Conservation (phyloP, 2,329 filamentous ascomycete species). For the Cladosporium cucumerinum region DNA sequence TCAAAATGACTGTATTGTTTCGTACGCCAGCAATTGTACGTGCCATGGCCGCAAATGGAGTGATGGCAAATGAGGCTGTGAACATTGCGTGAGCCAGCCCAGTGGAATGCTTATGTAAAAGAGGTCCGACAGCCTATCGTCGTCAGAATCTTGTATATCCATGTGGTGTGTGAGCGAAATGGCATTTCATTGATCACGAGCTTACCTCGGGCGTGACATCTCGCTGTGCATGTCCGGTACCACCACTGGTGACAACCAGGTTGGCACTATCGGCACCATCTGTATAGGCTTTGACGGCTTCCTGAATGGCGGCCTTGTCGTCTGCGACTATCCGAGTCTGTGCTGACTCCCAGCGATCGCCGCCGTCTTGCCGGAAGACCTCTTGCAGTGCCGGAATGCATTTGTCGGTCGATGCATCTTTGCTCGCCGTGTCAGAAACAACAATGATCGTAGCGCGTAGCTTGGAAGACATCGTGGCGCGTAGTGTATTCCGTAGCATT, state of each 20-base stretch:
- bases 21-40: slow-evolving; percentile 86
- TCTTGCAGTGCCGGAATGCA: slow-evolving; percentile 64
- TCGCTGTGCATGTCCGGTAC: slow-evolving; percentile 83
- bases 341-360: slow-evolving; percentile 66
- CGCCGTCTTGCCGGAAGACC: slow-evolving; percentile 65
- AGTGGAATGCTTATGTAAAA: slow-evolving; percentile 81
- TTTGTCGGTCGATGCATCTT: slow-evolving; percentile 74
- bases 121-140: slow-evolving; percentile 65
- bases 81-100: slow-evolving; percentile 97
- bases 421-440: slow-evolving; percentile 83
- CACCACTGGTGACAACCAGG: slow-evolving; percentile 82
- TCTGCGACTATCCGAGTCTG: slow-evolving; percentile 77
- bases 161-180: slow-evolving; percentile 1
- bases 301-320: slow-evolving; percentile 69
- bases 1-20: slow-evolving; percentile 77
- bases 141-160: not conserved
- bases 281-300: slow-evolving; percentile 67
- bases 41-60: slow-evolving; percentile 96
- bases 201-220: slow-evolving; percentile 84
- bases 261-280: slow-evolving; percentile 62
- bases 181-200: not conserved
- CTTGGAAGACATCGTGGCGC: slow-evolving; percentile 27
- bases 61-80: slow-evolving; percentile 75
- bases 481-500: not conserved
- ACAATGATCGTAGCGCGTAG: slow-evolving; percentile 77